These are phyloP conservation scores for Hamamelis virginiana DNA, from an alignment of 164 flowering plant genomes.

Conservation along the genomic window DNA sequence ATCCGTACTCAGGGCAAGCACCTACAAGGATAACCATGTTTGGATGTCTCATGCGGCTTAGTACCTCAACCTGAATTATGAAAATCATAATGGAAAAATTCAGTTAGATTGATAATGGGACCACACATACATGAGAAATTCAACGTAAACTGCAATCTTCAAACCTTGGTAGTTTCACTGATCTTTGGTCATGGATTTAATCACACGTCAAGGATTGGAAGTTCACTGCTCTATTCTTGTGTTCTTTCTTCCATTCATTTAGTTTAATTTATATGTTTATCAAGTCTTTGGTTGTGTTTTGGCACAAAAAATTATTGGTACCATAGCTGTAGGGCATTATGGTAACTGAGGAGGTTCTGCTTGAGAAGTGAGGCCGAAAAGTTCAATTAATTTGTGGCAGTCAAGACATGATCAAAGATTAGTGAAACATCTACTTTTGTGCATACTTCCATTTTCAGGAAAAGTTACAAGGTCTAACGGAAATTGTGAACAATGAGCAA, in stretches of 20 bases:
- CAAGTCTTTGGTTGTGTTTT: too few relatives aligned
- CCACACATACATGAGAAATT: neutral
- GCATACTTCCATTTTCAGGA: too few relatives aligned
- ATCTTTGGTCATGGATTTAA: neutral
- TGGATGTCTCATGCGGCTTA: conserved; percentile 60
- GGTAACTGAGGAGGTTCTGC: neutral
- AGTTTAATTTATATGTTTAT: too few relatives aligned
- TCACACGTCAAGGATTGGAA: neutral
- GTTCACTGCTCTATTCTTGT: neutral
- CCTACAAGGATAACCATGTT: conserved; percentile 64
- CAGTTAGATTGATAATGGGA: neutral
- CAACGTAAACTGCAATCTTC: neutral
- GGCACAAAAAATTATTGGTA: neutral
- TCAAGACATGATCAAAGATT: too few relatives aligned
- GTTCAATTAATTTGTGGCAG: neutral
- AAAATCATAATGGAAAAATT: neutral
- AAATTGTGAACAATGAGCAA: too few relatives aligned
- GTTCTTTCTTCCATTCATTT: neutral
- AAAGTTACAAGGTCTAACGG: too few relatives aligned
- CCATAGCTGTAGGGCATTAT: neutral
- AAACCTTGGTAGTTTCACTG: neutral
- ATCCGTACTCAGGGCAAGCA: conserved; percentile 62
- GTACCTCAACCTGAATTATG: conserved; percentile 44
- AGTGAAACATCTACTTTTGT: too few relatives aligned
- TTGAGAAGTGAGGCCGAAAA: neutral